A percentile compares a stretch with the other conserved stretches of the same genome.
Conservation (phyloP, 257 asterid species). For the Scutellaria minor region DNA sequence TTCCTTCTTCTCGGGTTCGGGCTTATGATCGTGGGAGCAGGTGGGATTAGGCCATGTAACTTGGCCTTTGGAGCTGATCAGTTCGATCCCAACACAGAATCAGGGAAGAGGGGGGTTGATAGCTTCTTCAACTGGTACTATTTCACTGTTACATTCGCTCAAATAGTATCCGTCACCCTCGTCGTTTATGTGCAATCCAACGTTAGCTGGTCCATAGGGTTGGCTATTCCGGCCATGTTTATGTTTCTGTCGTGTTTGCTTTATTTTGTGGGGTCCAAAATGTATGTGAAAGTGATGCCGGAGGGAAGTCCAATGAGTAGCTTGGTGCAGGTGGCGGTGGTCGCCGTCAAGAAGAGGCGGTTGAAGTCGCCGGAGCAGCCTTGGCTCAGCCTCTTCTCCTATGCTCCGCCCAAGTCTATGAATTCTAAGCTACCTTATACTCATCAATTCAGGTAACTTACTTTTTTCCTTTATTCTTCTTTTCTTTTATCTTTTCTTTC, state of each 20-base stretch:
- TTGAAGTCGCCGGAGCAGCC: conserved; percentile 57
- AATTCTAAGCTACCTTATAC: conserved; percentile 70
- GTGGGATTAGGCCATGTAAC: conserved; percentile 79
- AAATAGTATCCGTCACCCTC: conserved; percentile 62
- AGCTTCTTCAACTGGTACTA: conserved; percentile 90
- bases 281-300: conserved; percentile 76
- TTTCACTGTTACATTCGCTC: conserved; percentile 69
- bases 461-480: not conserved
- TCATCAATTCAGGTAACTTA: conserved; percentile 62
- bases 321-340: conserved; percentile 58
- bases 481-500: too few species aligned
- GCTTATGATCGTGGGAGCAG: conserved; percentile 65
- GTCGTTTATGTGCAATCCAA: conserved; percentile 76
- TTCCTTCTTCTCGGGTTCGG: conserved; percentile 63
- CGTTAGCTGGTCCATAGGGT: conserved; percentile 75
- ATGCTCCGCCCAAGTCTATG: conserved; percentile 49
- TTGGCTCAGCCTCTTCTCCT: conserved; percentile 44
- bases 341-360: conserved; percentile 61
- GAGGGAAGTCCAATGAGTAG: conserved; percentile 76
- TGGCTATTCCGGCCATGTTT: conserved; percentile 56
- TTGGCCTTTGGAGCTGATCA: conserved; percentile 83
- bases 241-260: conserved; percentile 60
- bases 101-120: conserved; percentile 64
- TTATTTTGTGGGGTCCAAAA: conserved; percentile 52
- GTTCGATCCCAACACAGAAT: conserved; percentile 64